These are phyloP conservation scores for Rhizopus arrhizus DNA, from an alignment of 371 early-diverging fungal species.

Conservation along the genomic window DNA sequence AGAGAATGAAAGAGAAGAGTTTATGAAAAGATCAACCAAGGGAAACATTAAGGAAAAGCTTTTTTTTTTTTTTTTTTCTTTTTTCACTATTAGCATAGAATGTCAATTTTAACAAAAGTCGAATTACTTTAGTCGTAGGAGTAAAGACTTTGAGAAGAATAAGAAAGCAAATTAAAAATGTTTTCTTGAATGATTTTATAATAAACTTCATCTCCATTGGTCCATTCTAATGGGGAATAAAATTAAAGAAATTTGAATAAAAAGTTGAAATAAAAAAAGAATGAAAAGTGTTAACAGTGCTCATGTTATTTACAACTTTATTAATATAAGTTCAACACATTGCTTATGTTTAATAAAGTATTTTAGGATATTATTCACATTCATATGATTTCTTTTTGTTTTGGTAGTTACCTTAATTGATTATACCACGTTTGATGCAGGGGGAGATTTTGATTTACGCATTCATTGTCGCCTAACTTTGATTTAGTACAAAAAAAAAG, in stretches of 20 bases:
- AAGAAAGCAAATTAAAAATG: conserved; percentile 25
- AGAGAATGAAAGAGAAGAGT: conserved; percentile 69
- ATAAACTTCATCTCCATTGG: conserved; percentile 20
- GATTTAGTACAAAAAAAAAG: conserved; percentile 26
- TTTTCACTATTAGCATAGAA: conserved; percentile 58
- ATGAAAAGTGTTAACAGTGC: conserved; percentile 67
- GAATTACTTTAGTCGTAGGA: conserved; percentile 81
- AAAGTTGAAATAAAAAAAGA: conserved; percentile 85
- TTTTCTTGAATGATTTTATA: conserved; percentile 19
- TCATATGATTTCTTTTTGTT: too few species aligned
- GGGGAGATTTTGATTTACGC: conserved; percentile 5
- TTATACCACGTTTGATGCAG: conserved; percentile 39
- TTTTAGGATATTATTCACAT: too few species aligned
- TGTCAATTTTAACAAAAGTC: conserved; percentile 92
- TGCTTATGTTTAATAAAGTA: too few species aligned
- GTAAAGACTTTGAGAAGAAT: conserved; percentile 25
- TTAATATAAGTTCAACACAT: too few species aligned
- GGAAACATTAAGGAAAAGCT: conserved; percentile 65
- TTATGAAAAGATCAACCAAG: conserved; percentile 66
- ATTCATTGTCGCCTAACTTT: too few species aligned
- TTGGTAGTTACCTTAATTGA: conserved; percentile 1
- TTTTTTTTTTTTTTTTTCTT: neutral
- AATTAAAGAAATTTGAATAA: conserved; percentile 76
- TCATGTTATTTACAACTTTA: conserved; percentile 13
- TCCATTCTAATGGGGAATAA: conserved; percentile 36